Evolutionary conservation across 2,329 filamentous ascomycete genomes (phyloP), one percentile per base, ranked within the genome.

Genomic region (Microascus cirrosus): DNA sequence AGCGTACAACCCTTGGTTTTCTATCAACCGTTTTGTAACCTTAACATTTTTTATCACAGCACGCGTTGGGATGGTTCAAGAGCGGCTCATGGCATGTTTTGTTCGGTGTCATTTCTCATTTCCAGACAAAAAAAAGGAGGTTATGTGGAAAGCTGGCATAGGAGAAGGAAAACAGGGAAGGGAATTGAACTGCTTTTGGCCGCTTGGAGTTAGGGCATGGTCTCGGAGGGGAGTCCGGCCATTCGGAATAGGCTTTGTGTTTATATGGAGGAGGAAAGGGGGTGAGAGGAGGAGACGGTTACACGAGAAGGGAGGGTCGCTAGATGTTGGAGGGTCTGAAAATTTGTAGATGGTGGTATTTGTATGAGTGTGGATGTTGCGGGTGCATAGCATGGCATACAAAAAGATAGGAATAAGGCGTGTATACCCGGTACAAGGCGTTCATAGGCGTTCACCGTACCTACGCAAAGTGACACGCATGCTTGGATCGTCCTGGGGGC

Each of bases 61-160:
- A 56, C 51, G 55, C 55, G 55, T 50, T 25, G 50, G 55, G 39
- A 56, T 51, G 55, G 55, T 56, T 50, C 45, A 56, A 50, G 48
- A 54, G 55, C 45, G 55, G 54, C 35, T 50, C 32, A 50, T 56
- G 42, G 55, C 55, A 35, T 56, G 45, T 34, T 39, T 50, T 50
- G 39, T 55, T 45, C 42, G 24, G 32, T 53, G n/a, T 55, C 48
- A 28, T 24, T 45, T 55, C 42, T 24, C 12, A 45, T n/a, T 25
- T 20, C 13, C 34, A 50, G 32, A 42, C 22, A 20, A 45, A 39
- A 20, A 45, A 39, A 51, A 13, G 36, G 36, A n/a, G 36, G 36
- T 15, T 12, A 3, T 13, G 36, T 42, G 36, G 36, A 15, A 42
- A 42, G 18, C 36, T 4, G 18, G 36, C 6, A 42, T 4, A 13